These are phyloP conservation scores for Apiotrichum veenhuisii DNA, from an alignment of 1,284 basidiomycete species.

Conservation along the genomic window DNA sequence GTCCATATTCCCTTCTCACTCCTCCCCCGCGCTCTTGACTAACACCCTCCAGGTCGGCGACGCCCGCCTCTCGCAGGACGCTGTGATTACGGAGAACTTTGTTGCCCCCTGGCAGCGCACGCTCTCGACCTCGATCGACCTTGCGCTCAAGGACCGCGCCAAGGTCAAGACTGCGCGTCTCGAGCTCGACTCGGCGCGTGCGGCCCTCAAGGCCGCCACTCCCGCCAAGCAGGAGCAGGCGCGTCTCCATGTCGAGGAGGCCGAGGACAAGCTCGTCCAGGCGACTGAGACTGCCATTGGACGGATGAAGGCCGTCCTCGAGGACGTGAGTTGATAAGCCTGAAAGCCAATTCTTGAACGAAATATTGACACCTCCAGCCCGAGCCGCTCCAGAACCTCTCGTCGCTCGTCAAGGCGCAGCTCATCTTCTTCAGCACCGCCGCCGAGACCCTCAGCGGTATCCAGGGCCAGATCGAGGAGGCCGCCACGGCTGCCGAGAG, in stretches of 20 bases:
- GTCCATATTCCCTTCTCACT: too few relatives aligned
- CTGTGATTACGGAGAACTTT: conserved; percentile 67
- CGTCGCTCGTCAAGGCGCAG: conserved; percentile 86
- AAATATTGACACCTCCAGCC: conserved; percentile 56
- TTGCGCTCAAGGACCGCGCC: conserved; percentile 84
- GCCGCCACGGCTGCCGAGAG: conserved; percentile 83
- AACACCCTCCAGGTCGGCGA: conserved; percentile 59
- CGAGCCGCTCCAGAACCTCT: conserved; percentile 89
- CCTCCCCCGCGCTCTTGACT: background rate
- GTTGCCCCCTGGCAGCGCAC: conserved; percentile 89
- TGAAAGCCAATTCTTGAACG: background rate
- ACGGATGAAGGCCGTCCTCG: conserved; percentile 94
- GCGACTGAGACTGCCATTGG: conserved; percentile 97
- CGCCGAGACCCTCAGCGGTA: conserved; percentile 73
- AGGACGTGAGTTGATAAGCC: conserved; percentile 69
- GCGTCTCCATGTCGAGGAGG: conserved; percentile 80
- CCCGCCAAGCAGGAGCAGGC: conserved; percentile 82
- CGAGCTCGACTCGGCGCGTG: conserved; percentile 69
- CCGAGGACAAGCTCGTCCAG: conserved; percentile 91
- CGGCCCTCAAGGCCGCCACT: conserved; percentile 64
- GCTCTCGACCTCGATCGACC: conserved; percentile 69
- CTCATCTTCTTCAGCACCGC: conserved; percentile 78
- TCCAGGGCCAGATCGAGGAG: conserved; percentile 87
- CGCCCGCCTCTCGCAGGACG: conserved; percentile 79
- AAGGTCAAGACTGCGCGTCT: conserved; percentile 79